Percentiles rank a stretch among this genome's conserved stretches.
Conservation (phyloP, 2,329 filamentous ascomycete genomes). For the Boeremia lycopersici region DNA sequence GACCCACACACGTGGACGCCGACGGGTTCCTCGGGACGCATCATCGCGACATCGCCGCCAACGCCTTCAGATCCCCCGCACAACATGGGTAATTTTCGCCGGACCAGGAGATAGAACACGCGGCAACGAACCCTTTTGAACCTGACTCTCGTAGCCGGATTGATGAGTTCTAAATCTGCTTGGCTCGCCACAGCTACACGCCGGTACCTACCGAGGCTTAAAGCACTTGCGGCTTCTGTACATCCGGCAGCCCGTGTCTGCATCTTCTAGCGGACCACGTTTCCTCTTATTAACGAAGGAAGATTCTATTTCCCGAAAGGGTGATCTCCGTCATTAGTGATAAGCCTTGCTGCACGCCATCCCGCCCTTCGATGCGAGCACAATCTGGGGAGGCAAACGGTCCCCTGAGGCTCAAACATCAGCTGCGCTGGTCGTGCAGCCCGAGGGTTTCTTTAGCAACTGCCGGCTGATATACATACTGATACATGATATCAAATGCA, state of each 20-base stretch:
- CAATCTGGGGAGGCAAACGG: neutral
- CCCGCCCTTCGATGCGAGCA: neutral
- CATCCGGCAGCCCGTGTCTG: slow-evolving; percentile 4
- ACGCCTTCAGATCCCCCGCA: slow-evolving; percentile 9
- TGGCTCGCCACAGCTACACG: neutral
- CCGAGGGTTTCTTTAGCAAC: neutral
- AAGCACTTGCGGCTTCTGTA: neutral
- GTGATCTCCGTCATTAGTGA: slow-evolving; percentile 8
- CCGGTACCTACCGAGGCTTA: neutral
- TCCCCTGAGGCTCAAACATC: neutral
- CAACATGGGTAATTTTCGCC: neutral
- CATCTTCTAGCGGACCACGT: slow-evolving; percentile 1
- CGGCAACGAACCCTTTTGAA: neutral
- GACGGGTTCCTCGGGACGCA: neutral
- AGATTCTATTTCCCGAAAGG: neutral
- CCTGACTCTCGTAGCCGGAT: neutral
- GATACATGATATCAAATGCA: neutral
- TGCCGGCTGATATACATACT: neutral
- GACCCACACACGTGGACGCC: neutral
- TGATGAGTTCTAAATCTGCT: neutral
- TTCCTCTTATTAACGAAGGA: neutral
- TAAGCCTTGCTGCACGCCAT: slow-evolving; percentile 7
- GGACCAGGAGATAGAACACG: neutral
- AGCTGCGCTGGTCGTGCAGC: neutral
- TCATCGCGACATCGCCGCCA: neutral